A percentile compares a stretch with the other conserved stretches of the same genome.
These are phyloP conservation scores for Suillus sp. DNA, from an alignment of 768 basidiomycete genomes.

Conservation along the genomic window DNA sequence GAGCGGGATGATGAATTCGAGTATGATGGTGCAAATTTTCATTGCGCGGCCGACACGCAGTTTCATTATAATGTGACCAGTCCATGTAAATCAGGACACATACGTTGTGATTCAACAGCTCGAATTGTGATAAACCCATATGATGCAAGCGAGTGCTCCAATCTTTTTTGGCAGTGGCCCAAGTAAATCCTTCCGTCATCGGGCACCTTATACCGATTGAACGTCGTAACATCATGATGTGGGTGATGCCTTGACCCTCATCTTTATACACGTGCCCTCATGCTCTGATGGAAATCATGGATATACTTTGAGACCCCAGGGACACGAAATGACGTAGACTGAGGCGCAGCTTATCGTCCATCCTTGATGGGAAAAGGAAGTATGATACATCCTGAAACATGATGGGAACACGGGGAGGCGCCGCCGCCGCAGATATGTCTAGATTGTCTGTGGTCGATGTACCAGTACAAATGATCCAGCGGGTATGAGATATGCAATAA, in stretches of 20 bases:
- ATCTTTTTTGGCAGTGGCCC: neutral
- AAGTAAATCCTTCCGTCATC: neutral
- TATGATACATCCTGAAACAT: neutral
- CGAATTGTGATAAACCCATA: neutral
- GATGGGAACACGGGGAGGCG: neutral
- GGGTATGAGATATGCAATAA: slow-evolving; percentile 14
- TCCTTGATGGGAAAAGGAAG: neutral
- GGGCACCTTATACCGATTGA: neutral
- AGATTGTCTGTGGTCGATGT: slow-evolving; percentile 1
- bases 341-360: neutral
- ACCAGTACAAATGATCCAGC: slow-evolving; percentile 2
- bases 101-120: neutral
- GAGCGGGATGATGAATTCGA: slow-evolving; percentile 13
- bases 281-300: neutral
- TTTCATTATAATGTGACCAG: neutral
- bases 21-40: slow-evolving; percentile 16
- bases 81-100: neutral
- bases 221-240: neutral
- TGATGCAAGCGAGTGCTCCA: neutral
- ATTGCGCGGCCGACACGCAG: neutral
- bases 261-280: neutral
- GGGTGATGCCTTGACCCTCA: neutral
- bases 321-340: neutral
- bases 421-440: slow-evolving; percentile 1
- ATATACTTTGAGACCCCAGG: neutral